Base-by-base conservation (phyloP, 2,329 filamentous ascomycete genomes). In the Davidsoniella virescens region DNA sequence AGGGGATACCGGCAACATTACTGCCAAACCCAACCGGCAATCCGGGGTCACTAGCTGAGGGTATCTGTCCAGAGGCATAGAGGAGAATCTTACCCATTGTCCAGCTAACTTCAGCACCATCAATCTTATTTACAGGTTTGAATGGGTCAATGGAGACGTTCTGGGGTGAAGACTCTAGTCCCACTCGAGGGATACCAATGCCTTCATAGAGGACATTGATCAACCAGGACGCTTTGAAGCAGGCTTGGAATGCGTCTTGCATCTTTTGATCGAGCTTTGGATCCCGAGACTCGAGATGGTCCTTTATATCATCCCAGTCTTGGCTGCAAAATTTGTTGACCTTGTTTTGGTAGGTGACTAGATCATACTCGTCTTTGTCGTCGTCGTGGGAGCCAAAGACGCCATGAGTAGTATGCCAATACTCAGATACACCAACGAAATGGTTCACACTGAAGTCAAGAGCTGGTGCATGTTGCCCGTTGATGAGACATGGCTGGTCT, bases 401-500 rank as follows among this genome's bases (percentile, higher is more conserved):
- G 50, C 92, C 87, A 59, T 98, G 92, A 0, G 92, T 98, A 0
- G 90, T 94, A 63, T 98, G 92, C 90, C 92, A 98, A 65, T 94
- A 98, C 62, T 98, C 92, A 1, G 90, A 96, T 3, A 98, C 90
- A 9, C 92, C 92, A 25, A 98, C 82, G 59, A 98, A 98, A 63
- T 95, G 93, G 59, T 98, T 98, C 36, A 96, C 81, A 55, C 92
- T 82, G 60, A 96, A 98, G 62, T 98, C 92, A 56, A 98, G 95
- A 3, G 87, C 85, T 1, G 92, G 92, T 1, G 92, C 87, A 61
- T 96, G 87, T 55, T 90, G 80, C 1, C 92, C 88, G 58, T 95
- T 86, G 38, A 98, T 71, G 33, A 98, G 69, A 63, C 92, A 98
- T 0, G 93, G 92, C 23, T 81, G 67, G 59, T 94, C 83, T 4